Evolutionary conservation across 176 grass and related monocot genomes (phyloP).

Genomic region (Alopecurus myosuroides): DNA sequence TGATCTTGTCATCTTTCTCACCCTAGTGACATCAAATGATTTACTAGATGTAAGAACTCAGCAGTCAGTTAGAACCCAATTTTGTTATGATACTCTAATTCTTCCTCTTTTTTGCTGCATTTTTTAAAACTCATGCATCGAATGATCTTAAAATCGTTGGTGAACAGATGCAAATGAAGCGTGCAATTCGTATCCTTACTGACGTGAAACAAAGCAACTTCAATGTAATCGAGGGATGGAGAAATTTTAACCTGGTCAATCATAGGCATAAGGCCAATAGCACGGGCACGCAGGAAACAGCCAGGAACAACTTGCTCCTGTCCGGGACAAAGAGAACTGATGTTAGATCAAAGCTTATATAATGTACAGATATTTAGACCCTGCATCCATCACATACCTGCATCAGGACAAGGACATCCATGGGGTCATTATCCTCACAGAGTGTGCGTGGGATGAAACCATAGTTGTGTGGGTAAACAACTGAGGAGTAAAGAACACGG

Average conservation of each 20-base stretch:
- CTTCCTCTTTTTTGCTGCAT: neutral
- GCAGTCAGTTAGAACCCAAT: neutral
- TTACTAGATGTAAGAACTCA: conserved; percentile 23
- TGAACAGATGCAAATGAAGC: neutral
- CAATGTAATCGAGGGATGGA: neutral
- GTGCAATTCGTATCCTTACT: neutral
- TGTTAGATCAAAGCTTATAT: neutral
- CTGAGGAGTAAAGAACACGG: conserved; percentile 95
- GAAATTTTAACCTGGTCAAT: conserved; percentile 81
- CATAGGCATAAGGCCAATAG: conserved; percentile 99
- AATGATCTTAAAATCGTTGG: neutral
- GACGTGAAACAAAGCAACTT: conserved; percentile 22
- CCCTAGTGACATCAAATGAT: conserved; percentile 46
- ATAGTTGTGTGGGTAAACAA: conserved; percentile 98
- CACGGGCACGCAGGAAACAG: conserved; percentile 88
- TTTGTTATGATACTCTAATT: neutral
- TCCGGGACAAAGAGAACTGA: neutral
- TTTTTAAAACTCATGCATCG: neutral
- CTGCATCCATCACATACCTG: conserved; percentile 50
- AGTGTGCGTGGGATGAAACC: conserved; percentile 94
- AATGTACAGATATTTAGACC: neutral
- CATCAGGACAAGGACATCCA: conserved; percentile 93
- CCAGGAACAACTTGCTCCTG: conserved; percentile 92
- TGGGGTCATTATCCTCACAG: conserved; percentile 89
- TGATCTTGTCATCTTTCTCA: conserved; percentile 99